Evolutionary conservation across 345 rosid species (phyloP), one percentile per base, ranked within the genome.

Genomic region (Camelina neglecta): DNA sequence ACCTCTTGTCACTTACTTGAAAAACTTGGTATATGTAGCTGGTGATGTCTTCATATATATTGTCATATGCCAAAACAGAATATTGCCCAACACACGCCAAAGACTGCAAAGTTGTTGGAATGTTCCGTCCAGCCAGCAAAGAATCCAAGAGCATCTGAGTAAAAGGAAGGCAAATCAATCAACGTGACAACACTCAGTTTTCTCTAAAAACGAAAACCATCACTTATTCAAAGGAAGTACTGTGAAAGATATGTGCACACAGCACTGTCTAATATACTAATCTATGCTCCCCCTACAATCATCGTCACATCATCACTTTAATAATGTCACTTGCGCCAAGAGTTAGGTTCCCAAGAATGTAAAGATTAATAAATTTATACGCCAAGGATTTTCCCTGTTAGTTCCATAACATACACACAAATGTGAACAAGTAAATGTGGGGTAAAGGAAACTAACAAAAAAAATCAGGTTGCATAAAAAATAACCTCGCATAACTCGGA

Each of bases 71-170:
- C 42, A 75, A 79, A 66, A 84, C 82, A 66, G 89, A 90, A 81
- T 82, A 82, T 78, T 87, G 95, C 11, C 92, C 85, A 73, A 86
- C 79, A 81, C 95, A 89, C 54, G 96, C 97, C 89, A 94, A 76
- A 60, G 98, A 92, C 80, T 94, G 95, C 85, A 94, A 83, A 69
- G 81, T 82, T 56, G 98, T 90, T 66, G 98, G 90, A 74, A 84
- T 75, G 61, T 92, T 86, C 72, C 29, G 54, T 74, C 93, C 89
- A 51, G 76, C 39, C 65, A 74, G 82, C 67, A 94, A 81, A 79
- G 88, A 86, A 81, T 81, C 80, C 71, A 85, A 84, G 79, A 94
- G 90, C 73, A 77, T 84, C 97, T 92, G 91, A 71, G 75, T 35
- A 72, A 54, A 69, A 75, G 45, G 69, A 33, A 62, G 63, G 54